A percentile compares a stretch with the other conserved stretches of the same genome.
These are phyloP conservation scores for Macrophomina tecta DNA, from an alignment of 2,329 filamentous ascomycete species.

Conservation along the genomic window DNA sequence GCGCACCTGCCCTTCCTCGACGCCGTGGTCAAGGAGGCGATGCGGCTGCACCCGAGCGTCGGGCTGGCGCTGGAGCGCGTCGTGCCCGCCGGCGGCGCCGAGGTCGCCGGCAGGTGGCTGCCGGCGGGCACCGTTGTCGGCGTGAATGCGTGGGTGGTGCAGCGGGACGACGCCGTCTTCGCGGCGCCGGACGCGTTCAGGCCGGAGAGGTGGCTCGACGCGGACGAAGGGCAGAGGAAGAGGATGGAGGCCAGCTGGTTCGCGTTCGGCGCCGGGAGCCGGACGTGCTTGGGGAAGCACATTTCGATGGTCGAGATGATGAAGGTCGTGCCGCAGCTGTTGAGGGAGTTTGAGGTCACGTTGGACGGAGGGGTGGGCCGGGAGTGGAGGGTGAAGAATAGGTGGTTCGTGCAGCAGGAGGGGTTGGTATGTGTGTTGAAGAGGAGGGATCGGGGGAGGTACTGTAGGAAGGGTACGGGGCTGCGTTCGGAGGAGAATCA, in stretches of 20 bases:
- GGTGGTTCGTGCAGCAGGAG: slow-evolving; percentile 27
- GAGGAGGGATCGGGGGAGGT: slow-evolving; percentile 1
- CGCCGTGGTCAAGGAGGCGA: slow-evolving; percentile 55
- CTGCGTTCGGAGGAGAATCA: no score
- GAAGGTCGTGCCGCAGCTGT: slow-evolving; percentile 31
- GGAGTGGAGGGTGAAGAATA: slow-evolving; percentile 26
- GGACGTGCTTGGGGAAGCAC: slow-evolving; percentile 31
- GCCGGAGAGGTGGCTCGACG: slow-evolving; percentile 30
- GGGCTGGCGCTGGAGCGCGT: slow-evolving; percentile 42
- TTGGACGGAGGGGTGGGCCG: slow-evolving; percentile 12
- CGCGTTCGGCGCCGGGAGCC: slow-evolving; percentile 28
- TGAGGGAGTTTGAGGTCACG: slow-evolving; percentile 30
- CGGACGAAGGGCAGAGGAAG: not conserved
- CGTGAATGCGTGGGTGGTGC: slow-evolving; percentile 40
- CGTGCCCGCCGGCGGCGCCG: slow-evolving; percentile 38
- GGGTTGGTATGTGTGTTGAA: slow-evolving; percentile 10
- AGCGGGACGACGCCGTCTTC: slow-evolving; percentile 27
- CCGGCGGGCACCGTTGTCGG: slow-evolving; percentile 40
- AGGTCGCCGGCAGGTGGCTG: slow-evolving; percentile 34
- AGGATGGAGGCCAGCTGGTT: slow-evolving; percentile 28
- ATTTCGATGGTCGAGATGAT: slow-evolving; percentile 31
- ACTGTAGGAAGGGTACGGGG: no score
- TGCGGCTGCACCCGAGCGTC: slow-evolving; percentile 51
- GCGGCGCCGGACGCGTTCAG: slow-evolving; percentile 22
- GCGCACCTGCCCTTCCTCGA: slow-evolving; percentile 50